Evolutionary conservation across 2,329 filamentous ascomycete genomes (phyloP), one percentile per base, ranked within the genome.

Genomic region (Hypoxylon sp.): DNA sequence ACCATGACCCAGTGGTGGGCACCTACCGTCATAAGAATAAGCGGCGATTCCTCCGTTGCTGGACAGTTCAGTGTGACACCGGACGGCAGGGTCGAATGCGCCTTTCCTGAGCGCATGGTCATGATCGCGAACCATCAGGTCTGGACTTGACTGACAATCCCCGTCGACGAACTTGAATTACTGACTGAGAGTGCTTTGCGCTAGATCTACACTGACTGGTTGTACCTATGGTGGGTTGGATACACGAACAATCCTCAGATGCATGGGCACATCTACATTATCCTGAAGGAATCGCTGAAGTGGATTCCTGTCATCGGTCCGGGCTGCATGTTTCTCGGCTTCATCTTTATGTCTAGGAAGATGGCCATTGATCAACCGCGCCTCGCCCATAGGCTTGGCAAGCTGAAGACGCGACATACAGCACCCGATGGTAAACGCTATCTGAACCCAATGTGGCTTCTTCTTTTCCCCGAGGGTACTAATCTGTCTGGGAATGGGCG

Each of bases 151-250:
- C 22, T n/a, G 26, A 36, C 9, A 26, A 33, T 30, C 32, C 28
- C 4, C 46, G 28, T 57, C 24, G 18, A 42, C 12, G 46, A 30
- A 38, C 26, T 28, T 42, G 14, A 32, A 48, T 45, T 9, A 40
- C 74, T 76, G 64, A 74, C 70, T n/a, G 67, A 53, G 72, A 67
- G 53, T 32, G 7, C 32, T 45, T 12, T 24, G 22, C 70, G 86
- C 32, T 45, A 77, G 86, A 89, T 96, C 54, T 96, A 97, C 76
- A 95, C 93, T 7, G 93, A 97, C 79, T 97, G 93, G 93, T 80
- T 96, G 7, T 97, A 97, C 76, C 85, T 97, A 6, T 97, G 93
- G 93, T 97, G 93, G 93, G 89, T 93, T 24, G 92, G 89, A n/a
- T 97, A 97, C 73, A 93, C 91, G 24, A 90, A 89, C 74, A 77